Percentiles rank a stretch among this genome's conserved stretches.
Conservation (phyloP, 257 asterid genomes). For the Paulownia fortunei region DNA sequence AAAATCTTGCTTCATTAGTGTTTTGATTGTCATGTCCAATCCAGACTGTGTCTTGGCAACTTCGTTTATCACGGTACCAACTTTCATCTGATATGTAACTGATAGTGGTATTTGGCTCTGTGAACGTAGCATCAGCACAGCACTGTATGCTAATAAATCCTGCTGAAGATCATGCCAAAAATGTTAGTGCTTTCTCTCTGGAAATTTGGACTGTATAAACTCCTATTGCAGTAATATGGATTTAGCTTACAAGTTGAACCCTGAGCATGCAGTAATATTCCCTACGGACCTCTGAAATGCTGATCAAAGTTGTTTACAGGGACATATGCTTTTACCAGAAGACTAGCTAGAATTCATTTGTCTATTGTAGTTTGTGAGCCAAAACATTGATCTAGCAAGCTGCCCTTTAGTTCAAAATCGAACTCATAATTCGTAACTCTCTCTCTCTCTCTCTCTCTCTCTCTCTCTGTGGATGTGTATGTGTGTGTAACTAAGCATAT, state of each 20-base stretch:
- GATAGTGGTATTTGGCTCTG: conserved; percentile 40
- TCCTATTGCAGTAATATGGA: not conserved
- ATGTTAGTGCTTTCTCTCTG: not conserved
- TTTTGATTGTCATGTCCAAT: conserved; percentile 32
- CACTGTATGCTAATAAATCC: conserved; percentile 59
- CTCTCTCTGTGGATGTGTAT: not conserved
- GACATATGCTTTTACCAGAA: not conserved
- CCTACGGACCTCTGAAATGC: not conserved
- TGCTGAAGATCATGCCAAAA: conserved; percentile 29
- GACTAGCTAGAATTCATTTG: not conserved
- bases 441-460: not conserved
- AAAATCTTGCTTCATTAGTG: conserved; percentile 43
- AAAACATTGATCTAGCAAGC: not conserved
- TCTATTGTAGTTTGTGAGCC: not conserved
- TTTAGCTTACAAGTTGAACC: not conserved
- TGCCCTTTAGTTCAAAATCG: not conserved
- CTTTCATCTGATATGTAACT: conserved; percentile 45
- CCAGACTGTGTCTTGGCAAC: conserved; percentile 46
- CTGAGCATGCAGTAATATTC: not conserved
- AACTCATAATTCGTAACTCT: not conserved
- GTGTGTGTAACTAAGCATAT: not conserved
- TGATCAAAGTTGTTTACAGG: not conserved
- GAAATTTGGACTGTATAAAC: not conserved
- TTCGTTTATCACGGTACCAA: conserved; percentile 49
- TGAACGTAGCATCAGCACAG: conserved; percentile 41